These are phyloP conservation scores for Aspergillus transmontanensis DNA, from an alignment of 2,329 filamentous ascomycete genomes.

Conservation along the genomic window DNA sequence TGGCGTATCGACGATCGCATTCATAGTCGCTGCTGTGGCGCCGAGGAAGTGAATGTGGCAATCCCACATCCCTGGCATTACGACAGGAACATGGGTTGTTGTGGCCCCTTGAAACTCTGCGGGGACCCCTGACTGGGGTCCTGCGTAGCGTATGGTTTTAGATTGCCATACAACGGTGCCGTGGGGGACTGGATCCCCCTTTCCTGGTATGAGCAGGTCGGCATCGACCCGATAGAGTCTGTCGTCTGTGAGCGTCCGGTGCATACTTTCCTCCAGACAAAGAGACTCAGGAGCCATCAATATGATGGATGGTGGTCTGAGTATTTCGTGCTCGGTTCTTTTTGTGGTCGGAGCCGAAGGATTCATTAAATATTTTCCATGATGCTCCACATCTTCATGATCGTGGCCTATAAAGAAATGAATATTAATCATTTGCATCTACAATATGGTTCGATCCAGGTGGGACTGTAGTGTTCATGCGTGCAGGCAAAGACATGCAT, in stretches of 20 bases:
- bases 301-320: neutral
- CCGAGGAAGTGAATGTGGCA: slow-evolving; percentile 54
- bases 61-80: slow-evolving; percentile 59
- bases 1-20: slow-evolving; percentile 19
- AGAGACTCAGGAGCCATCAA: neutral
- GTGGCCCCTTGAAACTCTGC: slow-evolving; percentile 32
- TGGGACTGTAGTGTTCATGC: neutral
- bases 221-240: slow-evolving; percentile 22
- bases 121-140: slow-evolving; percentile 33
- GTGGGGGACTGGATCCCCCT: slow-evolving; percentile 45
- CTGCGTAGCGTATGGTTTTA: slow-evolving; percentile 46
- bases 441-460: neutral
- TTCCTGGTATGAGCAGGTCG: slow-evolving; percentile 52
- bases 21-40: slow-evolving; percentile 20
- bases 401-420: neutral
- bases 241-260: slow-evolving; percentile 4
- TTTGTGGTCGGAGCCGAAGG: neutral
- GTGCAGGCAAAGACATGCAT: neutral
- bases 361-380: slow-evolving; percentile 1
- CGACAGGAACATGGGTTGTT: slow-evolving; percentile 42
- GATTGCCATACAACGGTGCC: slow-evolving; percentile 44
- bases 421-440: neutral
- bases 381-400: neutral
- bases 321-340: neutral
- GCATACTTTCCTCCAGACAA: neutral